Base-by-base conservation (phyloP, 495 filamentous ascomycete species). In the Penicillium coprophilum region DNA sequence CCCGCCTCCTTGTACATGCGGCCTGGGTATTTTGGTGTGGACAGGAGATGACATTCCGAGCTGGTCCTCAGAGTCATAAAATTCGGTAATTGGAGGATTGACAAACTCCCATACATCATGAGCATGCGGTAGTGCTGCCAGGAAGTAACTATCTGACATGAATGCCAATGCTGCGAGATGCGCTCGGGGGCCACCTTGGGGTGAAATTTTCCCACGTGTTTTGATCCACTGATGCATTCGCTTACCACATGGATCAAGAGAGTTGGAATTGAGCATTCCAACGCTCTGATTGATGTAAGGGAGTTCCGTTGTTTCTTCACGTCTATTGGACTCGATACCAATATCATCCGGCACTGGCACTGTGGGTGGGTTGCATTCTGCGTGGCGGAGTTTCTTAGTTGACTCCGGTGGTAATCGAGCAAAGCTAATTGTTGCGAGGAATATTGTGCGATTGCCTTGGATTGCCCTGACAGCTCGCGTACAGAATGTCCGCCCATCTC, bases 381-480 rank as follows among this genome's bases (percentile, higher is more conserved):
- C 39, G 17, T 41, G 39, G 6, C 2, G 19, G 39, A 41, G 19
- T 11, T 41, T 41, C 6, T 2, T 41, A 8, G 3, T 41, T 17
- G 39, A 20, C 19, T 21, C 19, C 1, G 39, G 39, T 40, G 21
- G 6, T 21, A 71, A 59, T 11, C 12, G 20, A 41, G 85, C 82
- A 65, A 96, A 96, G 41, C 84, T 88, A 68, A 89, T 81, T n/a
- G 90, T 94, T 3, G 87, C 87, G 30, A 90, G 92, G 74, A 95
- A 93, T 71, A 96, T 94, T 61, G 81, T 79, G 54, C 82, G 82
- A 19, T 88, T 89, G 48, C 79, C 72, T 70, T 96, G 91, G 47
- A 86, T 75, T 36, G 91, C 91, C 65, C 93, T 89, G 11, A 96
- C 91, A 30, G 88, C 90, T 49, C 91, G 77, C 20, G 90, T 95